Conservation (phyloP, 306 rosid species). For the Comarum palustre region DNA sequence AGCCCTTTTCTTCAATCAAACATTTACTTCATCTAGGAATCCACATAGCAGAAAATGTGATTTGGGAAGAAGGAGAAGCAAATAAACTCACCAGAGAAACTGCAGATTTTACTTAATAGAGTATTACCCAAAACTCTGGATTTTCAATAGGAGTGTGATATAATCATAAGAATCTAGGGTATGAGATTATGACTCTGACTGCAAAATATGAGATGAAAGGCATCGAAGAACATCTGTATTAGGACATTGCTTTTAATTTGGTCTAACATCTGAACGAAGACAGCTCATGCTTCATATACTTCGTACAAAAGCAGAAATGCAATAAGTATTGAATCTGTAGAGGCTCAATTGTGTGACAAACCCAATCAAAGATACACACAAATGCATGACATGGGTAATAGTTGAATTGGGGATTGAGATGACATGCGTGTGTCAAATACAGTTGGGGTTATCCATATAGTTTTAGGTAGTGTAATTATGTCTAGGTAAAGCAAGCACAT, state of each 20-base stretch:
- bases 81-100: conserved; percentile 2
- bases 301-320: conserved; percentile 9
- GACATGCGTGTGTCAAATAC: neutral
- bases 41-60: neutral
- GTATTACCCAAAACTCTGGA: neutral
- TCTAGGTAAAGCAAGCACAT: neutral
- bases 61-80: neutral
- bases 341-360: neutral
- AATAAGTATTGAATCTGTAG: neutral
- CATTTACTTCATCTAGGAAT: neutral
- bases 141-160: neutral
- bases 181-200: neutral
- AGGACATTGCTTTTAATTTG: neutral
- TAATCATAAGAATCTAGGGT: neutral
- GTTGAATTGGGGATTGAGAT: neutral
- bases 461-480: neutral
- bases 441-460: neutral
- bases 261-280: neutral
- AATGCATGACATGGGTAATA: conserved; percentile 1
- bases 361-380: neutral
- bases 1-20: conserved; percentile 1
- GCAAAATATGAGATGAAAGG: neutral
- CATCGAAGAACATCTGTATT: neutral
- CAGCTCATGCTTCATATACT: neutral
- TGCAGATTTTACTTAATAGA: neutral